Percentiles rank a stretch among this genome's conserved stretches.
These are phyloP conservation scores for Thermothielavioides terrestris DNA, from an alignment of 495 filamentous ascomycete genomes.

Conservation along the genomic window DNA sequence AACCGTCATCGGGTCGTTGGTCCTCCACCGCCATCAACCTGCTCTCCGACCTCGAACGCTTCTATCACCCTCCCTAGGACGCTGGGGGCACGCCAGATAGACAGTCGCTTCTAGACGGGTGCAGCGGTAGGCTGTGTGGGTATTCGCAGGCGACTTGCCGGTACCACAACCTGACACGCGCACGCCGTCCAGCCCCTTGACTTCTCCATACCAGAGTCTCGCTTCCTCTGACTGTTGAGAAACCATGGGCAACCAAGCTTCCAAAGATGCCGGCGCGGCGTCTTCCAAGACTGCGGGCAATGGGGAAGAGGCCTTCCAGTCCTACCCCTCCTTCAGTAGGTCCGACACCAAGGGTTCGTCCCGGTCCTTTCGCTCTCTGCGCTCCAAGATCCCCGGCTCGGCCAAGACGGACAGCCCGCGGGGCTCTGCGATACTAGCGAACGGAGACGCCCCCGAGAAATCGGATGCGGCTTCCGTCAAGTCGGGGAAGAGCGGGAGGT, in stretches of 20 bases:
- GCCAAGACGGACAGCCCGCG: slow-evolving; percentile 70
- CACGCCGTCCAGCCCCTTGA: slow-evolving; percentile 31
- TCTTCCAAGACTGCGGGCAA: slow-evolving; percentile 29
- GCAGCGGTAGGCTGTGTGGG: slow-evolving; percentile 39
- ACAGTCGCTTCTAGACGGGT: slow-evolving; percentile 29
- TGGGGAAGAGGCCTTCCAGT: slow-evolving; percentile 47
- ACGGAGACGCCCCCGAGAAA: slow-evolving; percentile 55
- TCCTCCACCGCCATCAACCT: slow-evolving; percentile 35
- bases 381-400: slow-evolving; percentile 50
- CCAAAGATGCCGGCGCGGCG: slow-evolving; percentile 55
- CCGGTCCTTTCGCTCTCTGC: slow-evolving; percentile 75
- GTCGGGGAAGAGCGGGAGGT: slow-evolving; percentile 51
- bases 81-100: slow-evolving; percentile 12
- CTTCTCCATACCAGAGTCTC: slow-evolving; percentile 22
- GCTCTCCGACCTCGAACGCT: slow-evolving; percentile 39
- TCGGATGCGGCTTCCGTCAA: slow-evolving; percentile 67
- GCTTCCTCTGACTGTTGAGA: slow-evolving; percentile 26
- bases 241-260: slow-evolving; percentile 85
- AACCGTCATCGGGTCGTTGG: slow-evolving; percentile 35
- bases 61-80: slow-evolving; percentile 42
- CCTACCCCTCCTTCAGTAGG: slow-evolving; percentile 84
- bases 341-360: slow-evolving; percentile 93
- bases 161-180: slow-evolving; percentile 33
- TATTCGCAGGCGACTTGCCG: slow-evolving; percentile 27
- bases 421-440: slow-evolving; percentile 56